Evolutionary conservation across 2,329 filamentous ascomycete species (phyloP).

Genomic region (Sclerotinia trifoliorum): DNA sequence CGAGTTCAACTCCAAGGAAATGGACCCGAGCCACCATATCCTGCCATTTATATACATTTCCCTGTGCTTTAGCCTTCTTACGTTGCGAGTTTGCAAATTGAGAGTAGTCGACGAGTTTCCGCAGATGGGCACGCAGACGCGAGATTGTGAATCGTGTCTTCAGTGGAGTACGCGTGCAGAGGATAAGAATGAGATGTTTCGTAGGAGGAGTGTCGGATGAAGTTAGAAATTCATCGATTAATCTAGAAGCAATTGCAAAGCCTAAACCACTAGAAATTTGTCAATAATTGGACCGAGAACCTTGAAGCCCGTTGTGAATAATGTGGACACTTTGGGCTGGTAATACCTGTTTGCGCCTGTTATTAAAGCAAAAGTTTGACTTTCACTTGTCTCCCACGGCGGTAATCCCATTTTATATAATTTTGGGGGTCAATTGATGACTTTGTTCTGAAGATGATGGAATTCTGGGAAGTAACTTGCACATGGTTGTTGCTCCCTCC

Average conservation of each 20-base stretch:
- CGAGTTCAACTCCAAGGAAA: constrained; percentile 57
- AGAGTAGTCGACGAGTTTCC: constrained; percentile 44
- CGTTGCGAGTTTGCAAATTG: constrained; percentile 50
- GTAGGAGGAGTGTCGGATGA: constrained; percentile 62
- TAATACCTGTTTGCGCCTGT: constrained; percentile 82
- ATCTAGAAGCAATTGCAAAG: constrained; percentile 75
- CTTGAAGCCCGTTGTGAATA: background rate
- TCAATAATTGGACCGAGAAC: constrained; percentile 35
- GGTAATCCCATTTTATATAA: constrained; percentile 36
- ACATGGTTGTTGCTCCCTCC: constrained; percentile 1
- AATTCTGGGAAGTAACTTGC: background rate
- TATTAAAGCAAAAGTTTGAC: constrained; percentile 64
- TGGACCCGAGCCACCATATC: constrained; percentile 53
- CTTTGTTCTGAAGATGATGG: background rate
- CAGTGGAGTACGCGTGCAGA: constrained; percentile 72
- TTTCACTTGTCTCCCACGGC: constrained; percentile 42
- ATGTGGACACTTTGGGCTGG: background rate
- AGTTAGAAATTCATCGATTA: constrained; percentile 85
- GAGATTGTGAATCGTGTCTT: constrained; percentile 74
- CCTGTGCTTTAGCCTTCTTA: constrained; percentile 54
- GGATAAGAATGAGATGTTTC: constrained; percentile 73
- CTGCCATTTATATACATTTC: constrained; percentile 48
- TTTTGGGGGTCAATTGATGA: background rate
- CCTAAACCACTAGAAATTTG: constrained; percentile 71
- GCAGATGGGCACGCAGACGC: constrained; percentile 62